Percentiles rank a stretch among this genome's conserved stretches.
Evolutionary conservation across 768 basidiomycete genomes (phyloP).

Genomic region (Tylopilus subfusipes): DNA sequence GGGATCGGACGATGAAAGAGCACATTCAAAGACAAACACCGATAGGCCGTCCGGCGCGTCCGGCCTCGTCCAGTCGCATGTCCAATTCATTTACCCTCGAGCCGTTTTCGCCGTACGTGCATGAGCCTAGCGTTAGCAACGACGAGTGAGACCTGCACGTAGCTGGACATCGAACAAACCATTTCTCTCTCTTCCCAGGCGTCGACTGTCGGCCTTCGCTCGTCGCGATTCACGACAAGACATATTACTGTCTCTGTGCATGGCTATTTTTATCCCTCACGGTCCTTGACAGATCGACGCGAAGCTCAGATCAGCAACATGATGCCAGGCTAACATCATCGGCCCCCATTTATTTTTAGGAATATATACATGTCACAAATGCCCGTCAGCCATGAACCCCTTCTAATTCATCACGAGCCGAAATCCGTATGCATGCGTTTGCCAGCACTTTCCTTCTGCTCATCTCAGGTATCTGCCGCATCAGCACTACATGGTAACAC

Average conservation of each 20-base stretch:
- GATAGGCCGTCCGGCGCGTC: too few species aligned
- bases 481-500: not conserved
- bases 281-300: not conserved
- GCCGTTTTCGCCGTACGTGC: slow-evolving; percentile 26
- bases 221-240: not conserved
- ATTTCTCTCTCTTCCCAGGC: not conserved
- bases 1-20: not conserved
- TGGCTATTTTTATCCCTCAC: not conserved
- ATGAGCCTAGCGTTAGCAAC: not conserved
- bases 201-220: not conserved
- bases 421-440: not conserved
- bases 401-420: not conserved
- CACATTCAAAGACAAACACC: slow-evolving; percentile 2
- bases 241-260: not conserved
- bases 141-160: not conserved
- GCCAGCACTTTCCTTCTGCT: not conserved
- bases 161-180: not conserved
- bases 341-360: not conserved
- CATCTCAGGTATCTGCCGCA: not conserved
- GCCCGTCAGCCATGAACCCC: not conserved
- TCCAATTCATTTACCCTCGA: slow-evolving; percentile 4
- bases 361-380: not conserved
- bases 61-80: slow-evolving; percentile 5
- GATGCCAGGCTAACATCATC: too few species aligned
- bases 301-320: not conserved